Conservation (phyloP, 805 yeast species). For the Candida qinlingensis region DNA sequence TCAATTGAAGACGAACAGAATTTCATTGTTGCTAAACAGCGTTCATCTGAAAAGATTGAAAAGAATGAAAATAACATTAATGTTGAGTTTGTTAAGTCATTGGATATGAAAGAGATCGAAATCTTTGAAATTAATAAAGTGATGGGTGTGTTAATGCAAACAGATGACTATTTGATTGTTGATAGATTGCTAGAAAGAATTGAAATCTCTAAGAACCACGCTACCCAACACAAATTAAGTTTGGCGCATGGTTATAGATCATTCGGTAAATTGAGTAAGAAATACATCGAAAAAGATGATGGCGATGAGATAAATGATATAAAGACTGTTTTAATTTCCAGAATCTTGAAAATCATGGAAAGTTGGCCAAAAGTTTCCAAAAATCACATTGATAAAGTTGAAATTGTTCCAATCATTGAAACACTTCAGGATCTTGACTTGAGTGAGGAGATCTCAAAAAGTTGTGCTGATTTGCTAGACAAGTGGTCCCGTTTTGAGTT, state of each 20-base stretch:
- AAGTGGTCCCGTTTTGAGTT: conserved; percentile 73
- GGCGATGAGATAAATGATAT: background rate
- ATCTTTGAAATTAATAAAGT: conserved; percentile 66
- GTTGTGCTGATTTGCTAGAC: conserved; percentile 43
- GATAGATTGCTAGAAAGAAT: conserved; percentile 65
- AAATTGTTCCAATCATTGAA: conserved; percentile 59
- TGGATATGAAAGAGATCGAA: conserved; percentile 47
- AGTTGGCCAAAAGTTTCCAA: conserved; percentile 70
- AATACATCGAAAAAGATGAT: conserved; percentile 5
- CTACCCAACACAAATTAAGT: conserved; percentile 54
- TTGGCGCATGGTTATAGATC: conserved; percentile 85
- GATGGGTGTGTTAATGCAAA: conserved; percentile 76
- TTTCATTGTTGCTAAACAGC: conserved; percentile 61
- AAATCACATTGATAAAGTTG: conserved; percentile 70
- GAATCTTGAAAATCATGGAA: conserved; percentile 52
- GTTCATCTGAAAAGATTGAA: conserved; percentile 35
- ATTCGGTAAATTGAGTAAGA: conserved; percentile 53
- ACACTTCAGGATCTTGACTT: conserved; percentile 30
- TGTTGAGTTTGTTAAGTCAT: conserved; percentile 55
- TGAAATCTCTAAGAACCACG: conserved; percentile 43
- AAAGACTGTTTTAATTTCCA: conserved; percentile 30
- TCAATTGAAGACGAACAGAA: conserved; percentile 59
- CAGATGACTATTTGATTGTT: conserved; percentile 61
- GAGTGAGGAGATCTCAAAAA: conserved; percentile 26
- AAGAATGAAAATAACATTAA: conserved; percentile 57